Conservation (phyloP, 225 moss, liverwort and hornwort species). For the Pleurozium schreberi region DNA sequence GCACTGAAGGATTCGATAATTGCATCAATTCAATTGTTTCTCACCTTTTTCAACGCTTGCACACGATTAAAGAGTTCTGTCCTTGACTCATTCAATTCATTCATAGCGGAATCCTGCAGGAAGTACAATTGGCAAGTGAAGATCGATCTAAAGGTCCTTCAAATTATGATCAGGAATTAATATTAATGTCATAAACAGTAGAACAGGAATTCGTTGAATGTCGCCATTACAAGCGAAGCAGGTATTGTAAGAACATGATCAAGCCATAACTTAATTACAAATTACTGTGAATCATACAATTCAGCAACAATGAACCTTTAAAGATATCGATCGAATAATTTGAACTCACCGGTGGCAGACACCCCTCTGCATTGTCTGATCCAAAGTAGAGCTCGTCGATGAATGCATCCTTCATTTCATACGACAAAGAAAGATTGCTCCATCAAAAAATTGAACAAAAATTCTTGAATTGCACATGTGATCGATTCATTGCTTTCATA, state of each 20-base stretch:
- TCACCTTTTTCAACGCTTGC: conserved; percentile 59
- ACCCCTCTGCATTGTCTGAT: background rate
- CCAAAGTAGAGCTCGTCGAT: conserved; percentile 25
- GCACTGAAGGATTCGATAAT: no score
- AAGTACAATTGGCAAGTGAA: background rate
- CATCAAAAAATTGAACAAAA: background rate
- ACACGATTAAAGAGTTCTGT: conserved; percentile 58
- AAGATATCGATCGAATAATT: background rate
- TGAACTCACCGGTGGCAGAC: background rate
- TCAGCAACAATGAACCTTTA: background rate
- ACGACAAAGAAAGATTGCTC: background rate
- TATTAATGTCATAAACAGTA: background rate
- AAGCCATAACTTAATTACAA: background rate
- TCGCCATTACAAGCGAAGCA: background rate
- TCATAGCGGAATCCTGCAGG: conserved; percentile 3
- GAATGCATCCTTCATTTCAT: conserved; percentile 16
- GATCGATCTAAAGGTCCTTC: background rate
- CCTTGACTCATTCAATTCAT: conserved; percentile 58
- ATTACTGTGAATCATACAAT: no score
- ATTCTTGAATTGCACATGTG: background rate
- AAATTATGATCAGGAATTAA: no score
- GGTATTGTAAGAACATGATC: background rate
- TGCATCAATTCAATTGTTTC: no score
- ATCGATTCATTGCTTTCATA: no score
- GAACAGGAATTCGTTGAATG: background rate